These are phyloP conservation scores for Coprinopsis cinerea DNA, from an alignment of 768 basidiomycete genomes.

Conservation along the genomic window DNA sequence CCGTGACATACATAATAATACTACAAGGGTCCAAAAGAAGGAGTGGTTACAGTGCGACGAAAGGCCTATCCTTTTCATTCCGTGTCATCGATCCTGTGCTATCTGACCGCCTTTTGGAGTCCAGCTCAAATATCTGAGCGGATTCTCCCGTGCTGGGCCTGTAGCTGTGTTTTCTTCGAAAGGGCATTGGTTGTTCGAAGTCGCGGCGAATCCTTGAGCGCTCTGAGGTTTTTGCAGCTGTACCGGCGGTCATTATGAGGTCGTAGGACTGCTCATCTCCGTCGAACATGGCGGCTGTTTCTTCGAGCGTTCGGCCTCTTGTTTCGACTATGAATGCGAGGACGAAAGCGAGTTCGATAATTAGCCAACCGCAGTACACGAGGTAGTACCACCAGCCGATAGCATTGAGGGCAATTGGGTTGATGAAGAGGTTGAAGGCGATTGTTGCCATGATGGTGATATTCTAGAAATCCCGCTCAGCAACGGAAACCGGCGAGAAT, in stretches of 20 bases:
- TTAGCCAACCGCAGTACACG: conserved; percentile 59
- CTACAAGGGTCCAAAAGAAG: no score
- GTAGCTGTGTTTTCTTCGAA: conserved; percentile 3
- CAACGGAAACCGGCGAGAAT: not conserved
- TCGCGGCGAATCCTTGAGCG: conserved; percentile 14
- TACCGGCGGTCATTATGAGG: conserved; percentile 41
- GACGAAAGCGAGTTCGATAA: conserved; percentile 55
- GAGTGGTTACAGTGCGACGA: no score
- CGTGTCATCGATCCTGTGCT: conserved; percentile 10
- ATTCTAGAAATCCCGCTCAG: conserved; percentile 35
- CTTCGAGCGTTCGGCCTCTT: conserved; percentile 64
- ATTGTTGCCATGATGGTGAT: conserved; percentile 57
- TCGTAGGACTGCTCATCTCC: conserved; percentile 44
- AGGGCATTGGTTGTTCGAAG: conserved; percentile 8
- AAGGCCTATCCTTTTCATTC: no score
- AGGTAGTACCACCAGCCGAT: conserved; percentile 59
- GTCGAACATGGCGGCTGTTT: conserved; percentile 69
- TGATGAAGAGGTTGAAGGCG: conserved; percentile 77
- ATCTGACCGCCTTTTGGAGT: conserved; percentile 6
- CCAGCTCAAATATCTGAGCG: conserved; percentile 9
- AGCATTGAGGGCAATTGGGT: conserved; percentile 63
- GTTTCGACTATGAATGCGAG: conserved; percentile 55
- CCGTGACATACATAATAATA: no score
- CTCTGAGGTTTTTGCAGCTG: conserved; percentile 35
- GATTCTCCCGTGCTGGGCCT: conserved; percentile 2